phyloP scores from a whole-genome alignment of 768 basidiomycete species.

The Rhizopogon vinicolor region DNA sequence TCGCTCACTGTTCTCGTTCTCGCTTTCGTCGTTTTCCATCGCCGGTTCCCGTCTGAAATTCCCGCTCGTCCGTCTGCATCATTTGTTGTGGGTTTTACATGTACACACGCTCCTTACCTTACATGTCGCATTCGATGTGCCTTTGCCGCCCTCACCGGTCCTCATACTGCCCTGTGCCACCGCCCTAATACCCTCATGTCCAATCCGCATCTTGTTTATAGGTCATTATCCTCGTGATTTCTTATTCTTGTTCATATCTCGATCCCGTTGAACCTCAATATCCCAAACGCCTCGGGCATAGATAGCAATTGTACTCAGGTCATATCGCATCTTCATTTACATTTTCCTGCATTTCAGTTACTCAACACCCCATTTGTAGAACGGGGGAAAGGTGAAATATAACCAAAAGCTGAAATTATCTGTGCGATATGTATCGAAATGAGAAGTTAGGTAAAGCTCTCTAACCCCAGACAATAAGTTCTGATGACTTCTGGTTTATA shows the following conservation, averaged over 20 bases:
- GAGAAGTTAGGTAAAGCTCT: too few relatives aligned
- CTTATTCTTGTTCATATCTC: background rate
- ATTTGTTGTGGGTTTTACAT: conserved; percentile 29
- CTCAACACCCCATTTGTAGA: background rate
- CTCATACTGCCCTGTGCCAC: background rate
- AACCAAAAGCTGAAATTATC: too few relatives aligned
- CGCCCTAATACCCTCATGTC: background rate
- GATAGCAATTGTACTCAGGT: conserved; percentile 1
- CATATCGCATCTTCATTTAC: background rate
- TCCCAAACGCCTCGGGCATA: background rate
- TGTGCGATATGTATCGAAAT: too few relatives aligned
- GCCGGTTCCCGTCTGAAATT: conserved; percentile 6
- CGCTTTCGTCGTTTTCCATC: conserved; percentile 2
- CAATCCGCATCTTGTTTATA: background rate
- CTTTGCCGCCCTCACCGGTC: background rate
- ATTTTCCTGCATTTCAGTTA: background rate
- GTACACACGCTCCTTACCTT: conserved; percentile 14
- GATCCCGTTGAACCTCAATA: background rate
- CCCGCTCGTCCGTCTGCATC: conserved; percentile 6
- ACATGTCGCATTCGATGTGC: background rate
- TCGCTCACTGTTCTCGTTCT: conserved; percentile 4
- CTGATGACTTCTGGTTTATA: too few relatives aligned
- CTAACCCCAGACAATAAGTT: too few relatives aligned
- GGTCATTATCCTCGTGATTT: background rate
- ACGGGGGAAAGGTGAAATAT: background rate